phyloP scores from a whole-genome alignment of 768 basidiomycete genomes.

The Boletus rubescentipes region DNA sequence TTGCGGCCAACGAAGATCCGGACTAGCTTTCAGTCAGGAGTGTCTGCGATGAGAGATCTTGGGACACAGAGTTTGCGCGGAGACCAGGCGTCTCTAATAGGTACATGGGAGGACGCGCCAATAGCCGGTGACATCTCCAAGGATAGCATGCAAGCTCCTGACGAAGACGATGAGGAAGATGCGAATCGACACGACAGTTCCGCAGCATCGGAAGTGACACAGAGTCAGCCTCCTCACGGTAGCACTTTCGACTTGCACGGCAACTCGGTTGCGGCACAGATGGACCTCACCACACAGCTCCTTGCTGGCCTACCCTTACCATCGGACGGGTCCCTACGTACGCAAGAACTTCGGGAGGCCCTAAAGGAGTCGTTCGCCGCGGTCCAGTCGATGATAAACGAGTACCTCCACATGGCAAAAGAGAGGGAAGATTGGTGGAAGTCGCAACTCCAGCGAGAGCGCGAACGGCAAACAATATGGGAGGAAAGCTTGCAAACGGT shows the following conservation, averaged over 20 bases:
- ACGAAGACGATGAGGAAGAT: constrained; percentile 30
- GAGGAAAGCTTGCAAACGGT: constrained; percentile 87
- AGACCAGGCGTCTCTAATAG: constrained; percentile 26
- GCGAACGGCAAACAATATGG: constrained; percentile 70
- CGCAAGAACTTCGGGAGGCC: constrained; percentile 43
- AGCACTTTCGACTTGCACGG: constrained; percentile 62
- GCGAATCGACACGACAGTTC: constrained; percentile 45
- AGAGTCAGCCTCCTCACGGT: constrained; percentile 54
- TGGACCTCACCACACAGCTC: constrained; percentile 73
- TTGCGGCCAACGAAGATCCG: constrained; percentile 30
- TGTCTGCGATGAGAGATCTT: constrained; percentile 23
- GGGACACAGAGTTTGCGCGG: constrained; percentile 25
- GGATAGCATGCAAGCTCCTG: constrained; percentile 26
- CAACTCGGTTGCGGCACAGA: constrained; percentile 68
- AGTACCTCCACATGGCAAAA: constrained; percentile 66
- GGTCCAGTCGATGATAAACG: constrained; percentile 58
- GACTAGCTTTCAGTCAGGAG: constrained; percentile 32
- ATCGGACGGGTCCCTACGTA: constrained; percentile 26
- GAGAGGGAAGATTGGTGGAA: constrained; percentile 85
- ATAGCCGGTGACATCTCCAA: constrained; percentile 9
- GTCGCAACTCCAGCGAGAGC: constrained; percentile 61
- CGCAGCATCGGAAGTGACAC: constrained; percentile 43
- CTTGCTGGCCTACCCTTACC: constrained; percentile 46
- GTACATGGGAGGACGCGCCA: constrained; percentile 14
- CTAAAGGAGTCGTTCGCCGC: constrained; percentile 58